Conservation (phyloP, 306 rosid genomes). For the Castanea mollissima region DNA sequence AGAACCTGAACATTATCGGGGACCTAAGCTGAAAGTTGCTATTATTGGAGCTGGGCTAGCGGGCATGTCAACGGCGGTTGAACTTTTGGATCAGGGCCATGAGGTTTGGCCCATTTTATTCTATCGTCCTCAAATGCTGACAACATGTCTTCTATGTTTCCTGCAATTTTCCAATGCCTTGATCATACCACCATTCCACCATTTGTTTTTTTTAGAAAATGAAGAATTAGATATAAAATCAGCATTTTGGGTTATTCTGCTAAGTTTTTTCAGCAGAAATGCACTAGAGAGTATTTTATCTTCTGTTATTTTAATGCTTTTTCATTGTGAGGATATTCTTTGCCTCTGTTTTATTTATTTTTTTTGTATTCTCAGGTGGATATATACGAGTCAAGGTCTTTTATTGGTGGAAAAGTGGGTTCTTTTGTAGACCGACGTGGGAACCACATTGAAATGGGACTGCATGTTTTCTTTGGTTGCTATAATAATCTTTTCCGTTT, state of each 20-base stretch:
- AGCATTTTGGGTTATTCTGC: neutral
- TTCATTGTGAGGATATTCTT: conserved; percentile 3
- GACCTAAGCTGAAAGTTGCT: conserved; percentile 96
- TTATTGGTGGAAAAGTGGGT: conserved; percentile 97
- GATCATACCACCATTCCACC: neutral
- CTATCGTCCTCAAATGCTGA: neutral
- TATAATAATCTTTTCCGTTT: conserved; percentile 94
- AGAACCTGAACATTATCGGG: conserved; percentile 86
- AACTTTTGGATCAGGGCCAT: conserved; percentile 97
- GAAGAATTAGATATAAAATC: neutral
- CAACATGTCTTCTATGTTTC: neutral
- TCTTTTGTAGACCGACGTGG: conserved; percentile 90
- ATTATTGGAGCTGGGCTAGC: conserved; percentile 98
- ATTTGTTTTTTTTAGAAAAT: neutral
- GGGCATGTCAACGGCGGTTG: conserved; percentile 98
- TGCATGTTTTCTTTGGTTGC: conserved; percentile 97
- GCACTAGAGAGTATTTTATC: neutral
- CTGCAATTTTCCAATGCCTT: neutral
- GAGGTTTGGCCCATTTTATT: conserved; percentile 57
- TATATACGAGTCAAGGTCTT: conserved; percentile 83
- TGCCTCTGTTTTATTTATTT: neutral
- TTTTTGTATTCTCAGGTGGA: conserved; percentile 69
- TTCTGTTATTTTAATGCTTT: conserved; percentile 14
- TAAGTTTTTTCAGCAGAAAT: neutral
- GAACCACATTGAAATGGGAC: conserved; percentile 98